A percentile compares a stretch with the other conserved stretches of the same genome.
phyloP scores from a whole-genome alignment of 78 protist genomes.

The Trichosphaerium sp. region DNA sequence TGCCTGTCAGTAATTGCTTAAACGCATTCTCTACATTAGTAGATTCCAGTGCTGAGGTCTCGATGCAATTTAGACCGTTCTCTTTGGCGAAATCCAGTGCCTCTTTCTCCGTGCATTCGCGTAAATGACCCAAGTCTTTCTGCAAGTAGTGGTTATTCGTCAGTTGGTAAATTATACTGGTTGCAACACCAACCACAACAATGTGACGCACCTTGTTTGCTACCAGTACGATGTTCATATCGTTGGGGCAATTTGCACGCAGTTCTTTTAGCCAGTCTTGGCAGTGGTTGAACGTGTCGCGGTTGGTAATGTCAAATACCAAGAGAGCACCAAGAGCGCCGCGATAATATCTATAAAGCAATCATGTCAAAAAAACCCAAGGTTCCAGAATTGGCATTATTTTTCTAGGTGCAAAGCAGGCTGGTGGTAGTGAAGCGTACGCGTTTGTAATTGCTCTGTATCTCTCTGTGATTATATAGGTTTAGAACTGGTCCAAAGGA shows the following conservation, averaged over 20 bases:
- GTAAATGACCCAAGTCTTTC: slow-evolving; percentile 53
- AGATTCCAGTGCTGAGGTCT: slow-evolving; percentile 57
- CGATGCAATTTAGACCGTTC: slow-evolving; percentile 46
- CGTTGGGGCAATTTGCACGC: too few relatives aligned
- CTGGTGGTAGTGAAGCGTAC: too few relatives aligned
- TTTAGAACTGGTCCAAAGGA: too few relatives aligned
- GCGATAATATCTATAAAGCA: slow-evolving; percentile 77
- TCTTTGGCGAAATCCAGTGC: slow-evolving; percentile 54
- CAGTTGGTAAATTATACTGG: too few relatives aligned
- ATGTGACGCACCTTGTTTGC: too few relatives aligned
- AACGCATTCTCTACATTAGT: slow-evolving; percentile 70
- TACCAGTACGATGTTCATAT: too few relatives aligned
- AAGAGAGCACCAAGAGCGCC: slow-evolving; percentile 89
- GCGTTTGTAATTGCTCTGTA: slow-evolving; percentile 62
- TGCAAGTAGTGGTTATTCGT: too few relatives aligned
- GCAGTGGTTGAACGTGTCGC: slow-evolving; percentile 58
- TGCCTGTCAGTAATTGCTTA: slow-evolving; percentile 17
- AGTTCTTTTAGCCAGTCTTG: slow-evolving; percentile 54
- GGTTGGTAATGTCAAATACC: slow-evolving; percentile 33
- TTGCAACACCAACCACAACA: too few relatives aligned
- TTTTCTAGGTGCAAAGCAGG: too few relatives aligned
- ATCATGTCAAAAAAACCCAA: too few relatives aligned
- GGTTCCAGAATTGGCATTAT: too few relatives aligned
- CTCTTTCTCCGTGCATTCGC: slow-evolving; percentile 53
- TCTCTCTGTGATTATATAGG: slow-evolving; percentile 59